A percentile compares a stretch with the other conserved stretches of the same genome.
These are phyloP conservation scores for Pulchroboletus neoregius DNA, from an alignment of 1,284 basidiomycete species.

Conservation along the genomic window DNA sequence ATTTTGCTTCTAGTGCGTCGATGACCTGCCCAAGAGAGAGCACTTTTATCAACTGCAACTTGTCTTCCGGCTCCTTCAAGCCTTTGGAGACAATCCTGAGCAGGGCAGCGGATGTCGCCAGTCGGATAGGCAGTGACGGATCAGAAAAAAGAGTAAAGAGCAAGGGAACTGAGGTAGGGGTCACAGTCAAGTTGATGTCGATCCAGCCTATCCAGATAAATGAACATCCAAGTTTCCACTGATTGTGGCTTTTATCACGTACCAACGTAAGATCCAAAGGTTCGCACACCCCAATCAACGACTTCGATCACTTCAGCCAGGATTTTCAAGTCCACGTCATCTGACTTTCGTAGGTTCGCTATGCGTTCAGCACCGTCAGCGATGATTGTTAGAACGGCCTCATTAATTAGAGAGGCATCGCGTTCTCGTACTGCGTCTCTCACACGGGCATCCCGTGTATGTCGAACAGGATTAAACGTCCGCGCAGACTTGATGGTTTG, in stretches of 20 bases:
- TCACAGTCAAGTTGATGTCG: constrained; percentile 94
- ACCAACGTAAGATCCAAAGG: constrained; percentile 95
- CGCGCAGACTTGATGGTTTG: constrained; percentile 85
- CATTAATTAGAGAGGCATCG: constrained; percentile 85
- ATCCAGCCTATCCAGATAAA: constrained; percentile 76
- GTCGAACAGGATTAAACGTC: constrained; percentile 62
- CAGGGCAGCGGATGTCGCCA: constrained; percentile 79
- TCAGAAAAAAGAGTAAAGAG: constrained; percentile 87
- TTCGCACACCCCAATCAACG: constrained; percentile 85
- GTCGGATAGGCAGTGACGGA: constrained; percentile 71
- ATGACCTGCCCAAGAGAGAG: constrained; percentile 82
- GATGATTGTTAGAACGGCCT: constrained; percentile 82
- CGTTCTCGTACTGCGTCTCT: constrained; percentile 87
- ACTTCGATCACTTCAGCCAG: constrained; percentile 69
- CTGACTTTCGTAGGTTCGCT: constrained; percentile 50
- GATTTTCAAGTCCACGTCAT: constrained; percentile 42
- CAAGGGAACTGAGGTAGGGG: constrained; percentile 82
- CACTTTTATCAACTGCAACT: constrained; percentile 87
- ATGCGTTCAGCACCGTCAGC: constrained; percentile 68
- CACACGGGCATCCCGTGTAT: constrained; percentile 77
- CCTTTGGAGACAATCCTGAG: constrained; percentile 88
- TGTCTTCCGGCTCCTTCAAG: constrained; percentile 88
- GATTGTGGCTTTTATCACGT: constrained; percentile 37
- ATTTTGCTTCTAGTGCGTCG: constrained; percentile 75
- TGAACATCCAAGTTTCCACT: constrained; percentile 6